Evolutionary conservation across 495 filamentous ascomycete species (phyloP), one percentile per base, ranked within the genome.

Genomic region (Aspergillus heteromorphus): DNA sequence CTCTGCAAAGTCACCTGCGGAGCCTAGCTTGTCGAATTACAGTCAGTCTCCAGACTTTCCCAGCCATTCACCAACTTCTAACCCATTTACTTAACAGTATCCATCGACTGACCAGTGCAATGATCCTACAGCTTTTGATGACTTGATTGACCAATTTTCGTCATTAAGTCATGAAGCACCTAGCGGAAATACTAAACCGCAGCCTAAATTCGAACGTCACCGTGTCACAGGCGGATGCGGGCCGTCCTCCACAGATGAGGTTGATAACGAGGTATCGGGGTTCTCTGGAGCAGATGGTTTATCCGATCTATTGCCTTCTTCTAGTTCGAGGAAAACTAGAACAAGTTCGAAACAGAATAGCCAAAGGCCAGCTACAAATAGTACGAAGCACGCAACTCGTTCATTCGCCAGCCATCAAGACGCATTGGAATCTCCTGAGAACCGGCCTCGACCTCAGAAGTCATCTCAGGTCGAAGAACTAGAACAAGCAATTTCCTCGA

Each of bases 61-160:
- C 7, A 55, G 7, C 16, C 21, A 56, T 50, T 48, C 60, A 27
- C 47, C 55, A 45, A 51, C 40, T 16, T 13, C 40, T 30, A 20
- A 47, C n/a, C 2, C n/a, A n/a, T n/a, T 5, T 38, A 13, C 4
- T 13, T 13, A 38, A n/a, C 34, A 38, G 34, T 13, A n/a, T 14
- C 13, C 34, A 1, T 38, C n/a, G 34, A 38, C 13, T 38, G 30
- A 51, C 29, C 29, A 53, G 11, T 21, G 45, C 18, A 31, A 25
- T 2, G 50, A 55, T 48, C 17, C 34, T 11, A 54, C 34, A 4
- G 64, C 62, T 20, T 53, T 75, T 41, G 67, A 71, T 50, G 60
- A 66, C 16, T 51, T 72, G 6, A 54, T 65, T 13, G 62, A 62
- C 19, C 50, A 52, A 7, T 72, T 74, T 34, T 65, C 71, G 2